Conservation (phyloP, 441 rosid species). For the Viola pubescens region DNA sequence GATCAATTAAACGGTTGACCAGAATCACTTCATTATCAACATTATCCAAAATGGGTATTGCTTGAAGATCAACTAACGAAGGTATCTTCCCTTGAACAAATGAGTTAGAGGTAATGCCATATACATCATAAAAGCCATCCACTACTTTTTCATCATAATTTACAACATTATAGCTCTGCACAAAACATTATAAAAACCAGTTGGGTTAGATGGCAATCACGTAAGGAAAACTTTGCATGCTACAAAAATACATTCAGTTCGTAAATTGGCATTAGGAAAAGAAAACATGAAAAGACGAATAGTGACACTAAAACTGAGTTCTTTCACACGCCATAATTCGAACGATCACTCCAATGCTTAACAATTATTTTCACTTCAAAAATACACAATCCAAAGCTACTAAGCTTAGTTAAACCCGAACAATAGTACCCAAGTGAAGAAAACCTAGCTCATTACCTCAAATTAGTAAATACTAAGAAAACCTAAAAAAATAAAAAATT, state of each 20-base stretch:
- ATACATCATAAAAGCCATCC: conserved; percentile 93
- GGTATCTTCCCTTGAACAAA: conserved; percentile 73
- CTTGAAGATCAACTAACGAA: conserved; percentile 73
- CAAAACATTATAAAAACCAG: conserved; percentile 11
- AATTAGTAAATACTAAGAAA: conserved; percentile 10
- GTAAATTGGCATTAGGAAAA: not conserved
- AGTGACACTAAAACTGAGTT: no score
- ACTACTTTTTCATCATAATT: conserved; percentile 72
- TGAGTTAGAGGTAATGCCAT: conserved; percentile 56
- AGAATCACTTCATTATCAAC: conserved; percentile 71
- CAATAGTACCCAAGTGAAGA: not conserved
- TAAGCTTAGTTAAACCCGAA: not conserved
- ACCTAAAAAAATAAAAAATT: not conserved
- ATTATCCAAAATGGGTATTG: conserved; percentile 52
- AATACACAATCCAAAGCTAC: conserved; percentile 1
- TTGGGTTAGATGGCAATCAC: not conserved
- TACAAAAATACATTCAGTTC: not conserved
- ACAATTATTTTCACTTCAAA: not conserved
- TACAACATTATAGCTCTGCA: conserved; percentile 89
- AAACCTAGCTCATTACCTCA: not conserved
- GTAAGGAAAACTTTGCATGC: not conserved
- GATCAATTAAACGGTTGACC: conserved; percentile 75
- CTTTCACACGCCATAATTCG: no score
- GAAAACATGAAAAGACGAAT: not conserved
- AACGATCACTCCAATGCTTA: not conserved